A percentile compares a stretch with the other conserved stretches of the same genome.
phyloP scores from a whole-genome alignment of 345 rosid species.

The Arabidopsis arenosa region DNA sequence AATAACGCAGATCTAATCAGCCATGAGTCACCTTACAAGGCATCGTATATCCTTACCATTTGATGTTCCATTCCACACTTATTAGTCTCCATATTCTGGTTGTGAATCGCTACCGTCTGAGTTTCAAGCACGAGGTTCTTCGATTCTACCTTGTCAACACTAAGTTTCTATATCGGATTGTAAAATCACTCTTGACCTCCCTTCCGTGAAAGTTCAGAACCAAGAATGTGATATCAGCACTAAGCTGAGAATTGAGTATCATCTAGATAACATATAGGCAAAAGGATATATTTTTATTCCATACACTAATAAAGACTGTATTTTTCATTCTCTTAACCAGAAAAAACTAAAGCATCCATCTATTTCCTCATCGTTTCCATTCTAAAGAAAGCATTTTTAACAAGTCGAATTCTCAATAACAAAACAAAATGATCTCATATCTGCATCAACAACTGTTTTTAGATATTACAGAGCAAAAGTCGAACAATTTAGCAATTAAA shows the following conservation, averaged over 20 bases:
- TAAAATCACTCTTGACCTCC: constrained; percentile 40
- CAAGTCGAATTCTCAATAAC: constrained; percentile 3
- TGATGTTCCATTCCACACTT: constrained; percentile 48
- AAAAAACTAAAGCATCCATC: not conserved
- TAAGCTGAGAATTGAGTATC: constrained; percentile 31
- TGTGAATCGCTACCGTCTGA: constrained; percentile 46
- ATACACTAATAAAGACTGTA: not conserved
- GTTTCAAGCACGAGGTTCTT: constrained; percentile 54
- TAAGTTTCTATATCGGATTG: constrained; percentile 49
- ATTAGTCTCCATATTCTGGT: constrained; percentile 47
- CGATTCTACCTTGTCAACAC: constrained; percentile 38
- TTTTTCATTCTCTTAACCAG: not conserved
- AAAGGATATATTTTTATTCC: not conserved
- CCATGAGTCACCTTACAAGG: constrained; percentile 46
- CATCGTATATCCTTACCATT: constrained; percentile 48
- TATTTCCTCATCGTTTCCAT: not conserved
- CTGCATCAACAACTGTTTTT: constrained; percentile 31
- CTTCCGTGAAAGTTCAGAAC: constrained; percentile 45
- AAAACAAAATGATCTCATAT: constrained; percentile 26
- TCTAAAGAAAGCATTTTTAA: not conserved
- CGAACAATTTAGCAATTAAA: not conserved
- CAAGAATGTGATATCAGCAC: constrained; percentile 50
- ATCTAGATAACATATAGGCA: not conserved
- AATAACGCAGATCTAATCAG: constrained; percentile 44
- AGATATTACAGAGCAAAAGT: constrained; percentile 14